Evolutionary conservation across 2,329 filamentous ascomycete genomes (phyloP).

Genomic region (Verticillium alfalfae): DNA sequence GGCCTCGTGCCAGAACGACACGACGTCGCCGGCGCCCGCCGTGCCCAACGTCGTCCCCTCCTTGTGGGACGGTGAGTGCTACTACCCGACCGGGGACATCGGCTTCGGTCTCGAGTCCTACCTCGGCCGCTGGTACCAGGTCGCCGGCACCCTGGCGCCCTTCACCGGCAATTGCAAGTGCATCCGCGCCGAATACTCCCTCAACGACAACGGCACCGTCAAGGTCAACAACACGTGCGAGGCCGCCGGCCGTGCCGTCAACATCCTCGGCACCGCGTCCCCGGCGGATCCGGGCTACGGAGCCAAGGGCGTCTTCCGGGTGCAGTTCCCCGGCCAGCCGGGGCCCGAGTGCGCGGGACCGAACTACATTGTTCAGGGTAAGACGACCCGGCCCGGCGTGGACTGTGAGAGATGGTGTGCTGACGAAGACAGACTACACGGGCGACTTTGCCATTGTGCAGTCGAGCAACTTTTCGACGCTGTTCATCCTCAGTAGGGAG

Average conservation of each 20-base stretch:
- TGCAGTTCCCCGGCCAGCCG: constrained; percentile 23
- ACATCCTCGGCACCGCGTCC: constrained; percentile 21
- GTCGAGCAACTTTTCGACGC: constrained; percentile 23
- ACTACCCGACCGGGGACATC: constrained; percentile 21
- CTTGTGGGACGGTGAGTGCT: constrained; percentile 22
- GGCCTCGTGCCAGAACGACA: constrained; percentile 7
- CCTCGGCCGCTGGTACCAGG: constrained; percentile 26
- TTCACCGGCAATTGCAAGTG: constrained; percentile 24
- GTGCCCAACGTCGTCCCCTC: constrained; percentile 18
- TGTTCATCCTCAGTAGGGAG: constrained; percentile 24
- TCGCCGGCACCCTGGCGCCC: constrained; percentile 22
- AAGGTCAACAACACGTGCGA: constrained; percentile 26
- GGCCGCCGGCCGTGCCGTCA: constrained; percentile 15
- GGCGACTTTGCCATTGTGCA: constrained; percentile 24
- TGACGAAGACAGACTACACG: constrained; percentile 17
- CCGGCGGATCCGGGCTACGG: constrained; percentile 21
- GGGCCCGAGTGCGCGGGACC: constrained; percentile 20
- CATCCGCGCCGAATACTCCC: constrained; percentile 21
- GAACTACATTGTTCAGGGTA: constrained; percentile 26
- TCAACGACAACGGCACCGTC: constrained; percentile 24
- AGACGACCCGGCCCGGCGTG: too few relatives aligned
- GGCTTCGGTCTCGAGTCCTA: constrained; percentile 21
- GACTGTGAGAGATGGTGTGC: background rate
- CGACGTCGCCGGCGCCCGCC: constrained; percentile 3
- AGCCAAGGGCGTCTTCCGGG: constrained; percentile 19